Conservation (phyloP, 139 green algal species). For the Chlorella sp. region DNA sequence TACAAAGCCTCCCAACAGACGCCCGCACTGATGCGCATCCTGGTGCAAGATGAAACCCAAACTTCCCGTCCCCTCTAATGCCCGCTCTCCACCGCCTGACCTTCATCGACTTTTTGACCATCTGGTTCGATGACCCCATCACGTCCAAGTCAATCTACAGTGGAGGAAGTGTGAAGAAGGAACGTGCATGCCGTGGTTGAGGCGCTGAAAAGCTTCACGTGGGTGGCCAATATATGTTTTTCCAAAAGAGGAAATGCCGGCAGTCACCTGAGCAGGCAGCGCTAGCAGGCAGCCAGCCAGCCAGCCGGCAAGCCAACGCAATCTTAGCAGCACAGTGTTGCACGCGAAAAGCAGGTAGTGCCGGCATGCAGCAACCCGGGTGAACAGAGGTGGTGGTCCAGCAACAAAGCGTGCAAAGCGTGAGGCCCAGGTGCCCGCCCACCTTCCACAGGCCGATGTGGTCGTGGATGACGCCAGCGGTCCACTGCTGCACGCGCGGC, state of each 20-base stretch:
- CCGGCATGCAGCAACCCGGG: background rate
- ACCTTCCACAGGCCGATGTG: conserved; percentile 45
- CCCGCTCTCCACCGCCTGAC: background rate
- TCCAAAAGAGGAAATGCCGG: too few relatives aligned
- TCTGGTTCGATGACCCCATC: conserved; percentile 8
- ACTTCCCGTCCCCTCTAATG: background rate
- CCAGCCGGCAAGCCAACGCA: too few relatives aligned
- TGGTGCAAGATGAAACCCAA: too few relatives aligned
- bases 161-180: background rate
- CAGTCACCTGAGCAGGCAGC: too few relatives aligned
- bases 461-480: conserved; percentile 44
- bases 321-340: background rate
- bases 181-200: background rate
- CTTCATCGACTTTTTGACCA: conserved; percentile 2
- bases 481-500: conserved; percentile 38
- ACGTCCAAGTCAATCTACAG: conserved; percentile 38
- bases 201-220: too few relatives aligned
- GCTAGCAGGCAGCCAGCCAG: too few relatives aligned
- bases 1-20: background rate
- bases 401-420: background rate
- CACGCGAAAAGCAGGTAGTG: background rate
- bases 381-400: background rate
- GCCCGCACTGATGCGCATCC: too few relatives aligned
- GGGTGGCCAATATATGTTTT: too few relatives aligned
- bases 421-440: background rate